Evolutionary conservation across 441 rosid genomes (phyloP), one percentile per base, ranked within the genome.

Genomic region (Adansonia madagascariensis): DNA sequence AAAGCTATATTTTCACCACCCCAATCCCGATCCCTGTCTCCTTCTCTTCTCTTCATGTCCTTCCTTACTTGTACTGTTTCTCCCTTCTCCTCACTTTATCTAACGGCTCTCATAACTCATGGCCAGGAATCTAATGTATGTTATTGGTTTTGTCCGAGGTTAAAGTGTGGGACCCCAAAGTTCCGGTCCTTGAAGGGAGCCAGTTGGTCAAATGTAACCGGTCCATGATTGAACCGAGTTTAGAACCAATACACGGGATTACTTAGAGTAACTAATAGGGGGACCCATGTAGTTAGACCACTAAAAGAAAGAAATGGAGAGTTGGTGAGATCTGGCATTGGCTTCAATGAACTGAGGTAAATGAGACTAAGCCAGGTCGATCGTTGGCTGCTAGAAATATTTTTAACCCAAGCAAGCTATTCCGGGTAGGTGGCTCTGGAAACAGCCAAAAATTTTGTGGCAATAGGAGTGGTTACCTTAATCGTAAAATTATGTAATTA

Each of bases 21-120:
- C 75, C 74, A 31, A 31, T 31, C 35, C 84, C 86, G 75, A 86
- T 82, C 85, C 78, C 77, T 57, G 72, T 80, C n/a, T 11, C 31
- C 1, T 56, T 31, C 35, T 3, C 35, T 59, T 60, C 17, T 52
- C 73, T 80, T 53, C 68, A 14, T 39, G 18, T 75, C 85, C 35
- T 55, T 49, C 1, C 56, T 67, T 14, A 8, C 3, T 17, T 10
- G 22, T 61, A 43, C 0, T n/a, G 7, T 24, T 4, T 35, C 10
- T 1, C 14, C n/a, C 1, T 11, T 76, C 73, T 43, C 31, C 74
- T 69, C 60, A 3, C 8, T 5, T n/a, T 2, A 82, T 81, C 77
- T 8, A 31, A 75, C 78, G 73, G 79, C 52, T 69, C 71, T 31
- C 46, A 75, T 20, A 6, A 15, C 35, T 31, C 35, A 4, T 31